Conservation (phyloP, 345 rosid genomes). For the Dipteronia sinensis region DNA sequence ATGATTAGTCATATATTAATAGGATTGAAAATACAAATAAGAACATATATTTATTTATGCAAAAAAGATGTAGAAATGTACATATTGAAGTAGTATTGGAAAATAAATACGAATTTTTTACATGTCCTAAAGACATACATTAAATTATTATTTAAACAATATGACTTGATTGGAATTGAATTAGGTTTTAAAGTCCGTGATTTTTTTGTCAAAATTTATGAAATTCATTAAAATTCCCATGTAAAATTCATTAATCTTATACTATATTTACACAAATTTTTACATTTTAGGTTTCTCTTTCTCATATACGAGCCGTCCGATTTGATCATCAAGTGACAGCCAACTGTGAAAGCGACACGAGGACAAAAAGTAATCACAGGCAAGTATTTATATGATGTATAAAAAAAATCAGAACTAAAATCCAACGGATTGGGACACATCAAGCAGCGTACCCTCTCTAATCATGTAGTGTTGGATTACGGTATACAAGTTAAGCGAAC, state of each 20-base stretch:
- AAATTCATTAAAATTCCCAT: no score
- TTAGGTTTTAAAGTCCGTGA: no score
- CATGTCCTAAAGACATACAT: no score
- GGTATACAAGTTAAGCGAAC: neutral
- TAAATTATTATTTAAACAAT: no score
- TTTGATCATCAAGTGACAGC: neutral
- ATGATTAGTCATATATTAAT: neutral
- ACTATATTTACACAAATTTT: no score
- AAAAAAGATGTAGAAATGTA: no score
- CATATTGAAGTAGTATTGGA: no score
- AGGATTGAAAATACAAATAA: no score
- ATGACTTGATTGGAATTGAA: no score
- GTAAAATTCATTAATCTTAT: no score
- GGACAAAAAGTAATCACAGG: neutral
- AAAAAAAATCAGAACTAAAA: neutral
- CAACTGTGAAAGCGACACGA: neutral
- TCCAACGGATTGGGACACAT: conserved; percentile 11
- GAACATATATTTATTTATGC: neutral
- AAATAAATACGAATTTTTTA: no score
- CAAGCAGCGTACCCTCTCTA: neutral
- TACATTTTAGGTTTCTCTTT: neutral
- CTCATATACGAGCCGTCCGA: neutral
- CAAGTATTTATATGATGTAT: neutral
- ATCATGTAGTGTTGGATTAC: neutral
- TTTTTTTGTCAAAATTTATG: neutral